Conservation (phyloP, 768 basidiomycete genomes). For the Infundibulicybe gibba region DNA sequence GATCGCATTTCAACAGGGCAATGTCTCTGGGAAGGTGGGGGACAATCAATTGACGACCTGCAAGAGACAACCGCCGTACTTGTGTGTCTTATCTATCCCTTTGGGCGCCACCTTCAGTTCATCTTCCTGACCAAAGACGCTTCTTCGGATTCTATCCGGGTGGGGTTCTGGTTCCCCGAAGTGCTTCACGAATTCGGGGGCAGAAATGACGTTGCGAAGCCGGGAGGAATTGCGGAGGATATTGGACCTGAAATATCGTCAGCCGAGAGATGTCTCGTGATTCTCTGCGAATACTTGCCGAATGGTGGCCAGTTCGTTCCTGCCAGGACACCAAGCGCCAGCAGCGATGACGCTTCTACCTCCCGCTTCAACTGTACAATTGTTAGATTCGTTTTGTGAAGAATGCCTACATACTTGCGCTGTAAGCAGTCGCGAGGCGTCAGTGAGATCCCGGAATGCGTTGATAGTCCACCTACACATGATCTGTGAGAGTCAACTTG, state of each 20-base stretch:
- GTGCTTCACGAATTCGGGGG: slow-evolving; percentile 64
- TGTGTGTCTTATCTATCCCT: slow-evolving; percentile 80
- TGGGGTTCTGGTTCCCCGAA: slow-evolving; percentile 72
- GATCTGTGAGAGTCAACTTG: not conserved
- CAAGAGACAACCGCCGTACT: slow-evolving; percentile 33
- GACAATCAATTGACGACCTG: not conserved
- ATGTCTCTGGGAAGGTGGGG: slow-evolving; percentile 60
- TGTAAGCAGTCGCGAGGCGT: not conserved
- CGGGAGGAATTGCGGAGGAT: slow-evolving; percentile 57
- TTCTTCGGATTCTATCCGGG: slow-evolving; percentile 60
- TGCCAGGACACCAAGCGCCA: slow-evolving; percentile 76
- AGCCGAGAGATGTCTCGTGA: slow-evolving; percentile 17
- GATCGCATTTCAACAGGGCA: slow-evolving; percentile 83
- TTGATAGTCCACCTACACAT: not conserved
- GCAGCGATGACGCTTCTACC: slow-evolving; percentile 72
- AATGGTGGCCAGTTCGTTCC: slow-evolving; percentile 75
- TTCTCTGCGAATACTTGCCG: slow-evolving; percentile 32
- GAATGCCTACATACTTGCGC: not conserved
- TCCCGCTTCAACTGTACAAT: slow-evolving; percentile 54
- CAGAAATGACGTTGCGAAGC: slow-evolving; percentile 64
- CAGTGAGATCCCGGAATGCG: not conserved
- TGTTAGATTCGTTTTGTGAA: not conserved
- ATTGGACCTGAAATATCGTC: slow-evolving; percentile 41
- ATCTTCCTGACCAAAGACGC: slow-evolving; percentile 84
- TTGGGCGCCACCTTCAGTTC: slow-evolving; percentile 91